Evolutionary conservation across 768 basidiomycete species (phyloP).

Genomic region (Leccinum imitatum): DNA sequence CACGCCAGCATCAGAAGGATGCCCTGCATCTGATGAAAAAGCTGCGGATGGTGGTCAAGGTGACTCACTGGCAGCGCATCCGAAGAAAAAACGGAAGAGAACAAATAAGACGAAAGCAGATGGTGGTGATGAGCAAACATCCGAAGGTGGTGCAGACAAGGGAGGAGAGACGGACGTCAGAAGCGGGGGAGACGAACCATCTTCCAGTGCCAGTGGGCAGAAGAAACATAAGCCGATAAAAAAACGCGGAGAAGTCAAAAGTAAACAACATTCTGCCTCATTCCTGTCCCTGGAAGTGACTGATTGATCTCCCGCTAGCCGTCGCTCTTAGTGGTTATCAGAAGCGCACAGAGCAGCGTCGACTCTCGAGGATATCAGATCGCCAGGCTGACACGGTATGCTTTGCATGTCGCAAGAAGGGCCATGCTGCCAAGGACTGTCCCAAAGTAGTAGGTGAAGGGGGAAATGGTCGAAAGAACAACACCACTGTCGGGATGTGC

Average conservation of each 20-base stretch:
- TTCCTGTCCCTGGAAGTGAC: background rate
- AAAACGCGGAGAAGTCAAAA: slow-evolving; percentile 30
- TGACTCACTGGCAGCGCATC: slow-evolving; percentile 22
- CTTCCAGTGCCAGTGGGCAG: slow-evolving; percentile 8
- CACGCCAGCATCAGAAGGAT: slow-evolving; percentile 7
- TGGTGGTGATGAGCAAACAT: slow-evolving; percentile 4
- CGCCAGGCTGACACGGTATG: slow-evolving; percentile 64
- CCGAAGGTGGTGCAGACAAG: background rate
- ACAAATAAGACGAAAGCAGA: slow-evolving; percentile 41
- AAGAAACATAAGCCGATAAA: slow-evolving; percentile 32
- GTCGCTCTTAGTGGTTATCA: slow-evolving; percentile 21
- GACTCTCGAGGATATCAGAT: slow-evolving; percentile 61
- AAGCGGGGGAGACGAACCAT: slow-evolving; percentile 17
- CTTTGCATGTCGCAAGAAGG: slow-evolving; percentile 82
- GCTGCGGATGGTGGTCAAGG: slow-evolving; percentile 5
- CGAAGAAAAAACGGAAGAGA: slow-evolving; percentile 62
- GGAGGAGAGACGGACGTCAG: slow-evolving; percentile 17
- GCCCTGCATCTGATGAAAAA: slow-evolving; percentile 1
- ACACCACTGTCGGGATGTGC: slow-evolving; percentile 53
- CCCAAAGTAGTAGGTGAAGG: slow-evolving; percentile 41
- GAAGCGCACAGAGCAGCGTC: slow-evolving; percentile 55
- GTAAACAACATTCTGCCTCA: slow-evolving; percentile 9
- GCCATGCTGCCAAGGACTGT: slow-evolving; percentile 84
- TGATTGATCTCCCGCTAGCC: slow-evolving; percentile 27
- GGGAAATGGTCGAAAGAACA: slow-evolving; percentile 27